Evolutionary conservation across 2,329 filamentous ascomycete genomes (phyloP).

Genomic region (Biscogniauxia marginata): DNA sequence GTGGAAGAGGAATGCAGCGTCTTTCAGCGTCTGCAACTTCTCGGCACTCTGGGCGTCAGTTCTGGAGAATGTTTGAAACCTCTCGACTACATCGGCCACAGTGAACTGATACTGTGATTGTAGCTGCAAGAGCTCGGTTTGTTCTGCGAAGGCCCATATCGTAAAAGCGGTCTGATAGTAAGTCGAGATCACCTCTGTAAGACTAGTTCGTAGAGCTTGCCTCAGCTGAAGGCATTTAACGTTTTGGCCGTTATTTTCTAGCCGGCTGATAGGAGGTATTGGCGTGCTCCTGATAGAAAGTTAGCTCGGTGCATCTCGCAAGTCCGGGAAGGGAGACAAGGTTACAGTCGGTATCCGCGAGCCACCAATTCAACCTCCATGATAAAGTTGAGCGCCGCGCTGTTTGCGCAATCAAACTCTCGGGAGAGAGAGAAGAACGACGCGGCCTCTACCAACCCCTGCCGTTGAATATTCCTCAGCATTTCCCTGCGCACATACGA

Average conservation of each 20-base stretch:
- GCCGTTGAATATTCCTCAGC: slow-evolving; percentile 32
- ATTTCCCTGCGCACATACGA: slow-evolving; percentile 32
- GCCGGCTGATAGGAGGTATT: slow-evolving; percentile 83
- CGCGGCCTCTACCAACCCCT: slow-evolving; percentile 27
- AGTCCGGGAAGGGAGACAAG: neutral
- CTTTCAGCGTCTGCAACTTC: slow-evolving; percentile 77
- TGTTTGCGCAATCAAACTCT: slow-evolving; percentile 34
- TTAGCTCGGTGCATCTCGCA: slow-evolving; percentile 10
- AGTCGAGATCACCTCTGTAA: slow-evolving; percentile 67
- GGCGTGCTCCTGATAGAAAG: slow-evolving; percentile 67
- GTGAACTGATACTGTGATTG: slow-evolving; percentile 86
- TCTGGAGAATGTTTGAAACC: slow-evolving; percentile 62
- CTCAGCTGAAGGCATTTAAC: slow-evolving; percentile 80
- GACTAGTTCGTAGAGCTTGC: slow-evolving; percentile 67
- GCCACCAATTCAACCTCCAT: slow-evolving; percentile 36
- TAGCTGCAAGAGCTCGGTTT: slow-evolving; percentile 84
- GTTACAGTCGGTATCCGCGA: slow-evolving; percentile 35
- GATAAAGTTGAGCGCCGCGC: slow-evolving; percentile 35
- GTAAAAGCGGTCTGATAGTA: slow-evolving; percentile 69
- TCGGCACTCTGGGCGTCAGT: slow-evolving; percentile 73
- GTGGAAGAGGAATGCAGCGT: slow-evolving; percentile 76
- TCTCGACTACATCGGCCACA: slow-evolving; percentile 68
- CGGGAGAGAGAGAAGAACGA: slow-evolving; percentile 31
- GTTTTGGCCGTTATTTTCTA: slow-evolving; percentile 79
- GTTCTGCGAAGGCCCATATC: slow-evolving; percentile 72